phyloP scores from a whole-genome alignment of 305 asterid genomes.

The Fraxinus floribunda region DNA sequence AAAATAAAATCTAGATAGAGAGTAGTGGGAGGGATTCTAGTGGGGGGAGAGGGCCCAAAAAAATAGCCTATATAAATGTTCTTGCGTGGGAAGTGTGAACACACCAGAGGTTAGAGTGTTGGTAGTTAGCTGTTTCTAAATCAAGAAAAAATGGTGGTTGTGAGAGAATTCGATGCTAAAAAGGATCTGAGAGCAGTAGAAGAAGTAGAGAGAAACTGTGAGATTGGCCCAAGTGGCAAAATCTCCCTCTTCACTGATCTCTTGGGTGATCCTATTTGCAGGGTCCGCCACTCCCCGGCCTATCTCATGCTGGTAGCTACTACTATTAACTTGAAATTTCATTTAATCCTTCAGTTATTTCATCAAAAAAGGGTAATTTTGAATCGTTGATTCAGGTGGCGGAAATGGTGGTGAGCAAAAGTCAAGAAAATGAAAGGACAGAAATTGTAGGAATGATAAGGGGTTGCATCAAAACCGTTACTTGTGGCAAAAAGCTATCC shows the following conservation, averaged over 20 bases:
- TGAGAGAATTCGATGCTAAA: conserved; percentile 60
- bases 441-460: conserved; percentile 85
- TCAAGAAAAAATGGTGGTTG: conserved; percentile 30
- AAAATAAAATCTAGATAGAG: neutral
- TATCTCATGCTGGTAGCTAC: conserved; percentile 77
- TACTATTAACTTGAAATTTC: neutral
- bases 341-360: neutral
- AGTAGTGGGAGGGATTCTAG: neutral
- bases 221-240: conserved; percentile 71
- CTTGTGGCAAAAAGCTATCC: conserved; percentile 58
- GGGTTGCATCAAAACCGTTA: conserved; percentile 82
- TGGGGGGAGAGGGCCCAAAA: neutral
- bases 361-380: neutral
- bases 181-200: conserved; percentile 63
- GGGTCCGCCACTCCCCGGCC: conserved; percentile 86
- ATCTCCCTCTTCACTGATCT: conserved; percentile 78
- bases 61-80: neutral
- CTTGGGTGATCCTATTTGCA: conserved; percentile 85
- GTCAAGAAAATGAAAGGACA: conserved; percentile 35
- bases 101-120: neutral
- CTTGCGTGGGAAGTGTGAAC: neutral
- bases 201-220: conserved; percentile 72
- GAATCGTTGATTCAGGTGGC: conserved; percentile 58
- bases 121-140: neutral
- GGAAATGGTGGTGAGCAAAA: conserved; percentile 51